A percentile compares a stretch with the other conserved stretches of the same genome.
phyloP scores from a whole-genome alignment of 257 asterid species.

The Nicotiana undulata region DNA sequence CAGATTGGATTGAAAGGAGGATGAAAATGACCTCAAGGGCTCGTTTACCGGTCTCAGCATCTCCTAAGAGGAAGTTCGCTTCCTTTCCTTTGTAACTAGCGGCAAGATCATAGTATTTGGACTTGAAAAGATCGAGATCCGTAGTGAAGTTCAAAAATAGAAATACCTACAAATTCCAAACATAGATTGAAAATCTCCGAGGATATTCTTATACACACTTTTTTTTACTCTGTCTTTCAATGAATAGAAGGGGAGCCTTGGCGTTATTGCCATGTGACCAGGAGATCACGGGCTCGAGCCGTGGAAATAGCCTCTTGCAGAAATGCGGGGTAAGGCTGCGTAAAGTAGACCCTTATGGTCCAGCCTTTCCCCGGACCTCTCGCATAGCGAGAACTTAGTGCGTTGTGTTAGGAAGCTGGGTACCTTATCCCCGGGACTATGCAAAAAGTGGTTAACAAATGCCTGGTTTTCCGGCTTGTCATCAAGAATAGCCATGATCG shows the following conservation, averaged over 20 bases:
- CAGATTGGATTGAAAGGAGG: background rate
- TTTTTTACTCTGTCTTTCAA: background rate
- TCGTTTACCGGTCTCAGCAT: conserved; percentile 43
- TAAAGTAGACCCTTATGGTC: too few species aligned
- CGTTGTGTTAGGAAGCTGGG: background rate
- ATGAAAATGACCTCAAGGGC: conserved; percentile 63
- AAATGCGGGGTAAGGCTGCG: too few species aligned
- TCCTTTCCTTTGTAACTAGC: conserved; percentile 60
- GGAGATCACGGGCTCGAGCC: too few species aligned
- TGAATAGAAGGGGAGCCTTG: background rate
- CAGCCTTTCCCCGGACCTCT: too few species aligned
- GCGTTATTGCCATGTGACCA: too few species aligned
- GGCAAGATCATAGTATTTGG: conserved; percentile 57
- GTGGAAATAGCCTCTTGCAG: too few species aligned
- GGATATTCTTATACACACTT: background rate
- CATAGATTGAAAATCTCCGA: background rate
- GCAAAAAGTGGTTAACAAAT: conserved; percentile 55
- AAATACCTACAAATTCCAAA: conserved; percentile 46
- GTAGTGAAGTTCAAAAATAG: conserved; percentile 61
- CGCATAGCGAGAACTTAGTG: too few species aligned
- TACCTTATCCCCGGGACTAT: conserved; percentile 50
- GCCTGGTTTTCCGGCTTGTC: conserved; percentile 44
- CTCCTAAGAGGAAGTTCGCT: conserved; percentile 63
- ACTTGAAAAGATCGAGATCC: conserved; percentile 48
- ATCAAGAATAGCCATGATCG: conserved; percentile 49